Evolutionary conservation across 2,329 filamentous ascomycete species (phyloP), one percentile per base, ranked within the genome.

Genomic region (Eutypa lata): DNA sequence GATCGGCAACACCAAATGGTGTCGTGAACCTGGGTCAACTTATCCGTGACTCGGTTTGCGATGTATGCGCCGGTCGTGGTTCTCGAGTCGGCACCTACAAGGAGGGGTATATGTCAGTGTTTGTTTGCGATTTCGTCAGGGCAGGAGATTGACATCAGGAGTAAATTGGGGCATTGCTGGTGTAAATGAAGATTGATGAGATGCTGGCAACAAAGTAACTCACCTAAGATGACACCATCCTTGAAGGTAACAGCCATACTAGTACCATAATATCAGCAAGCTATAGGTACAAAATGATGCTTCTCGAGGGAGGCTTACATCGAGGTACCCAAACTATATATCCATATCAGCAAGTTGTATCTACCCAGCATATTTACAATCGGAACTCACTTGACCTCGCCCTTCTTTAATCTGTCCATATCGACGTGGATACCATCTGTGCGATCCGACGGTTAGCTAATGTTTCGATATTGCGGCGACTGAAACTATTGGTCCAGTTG

Each of bases 181-280:
- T 35, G 31, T 8, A 35, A 14, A 14, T 35, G 31, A 64, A 56
- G 13, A 24, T 45, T 16, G 2, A 2, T 11, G 11, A 37, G 14
- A 14, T 31, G 10, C 6, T 31, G n/a, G n/a, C n/a, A n/a, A n/a
- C n/a, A n/a, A n/a, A n/a, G n/a, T 28, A 26, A 65, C 80, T 48
- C 73, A 87, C 84, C 89, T 42, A 99, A 82, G 75, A 99, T 97
- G 54, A 99, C 94, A 57, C 94, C 94, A 67, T 96, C 92, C 72
- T 94, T 94, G 84, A 99, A 99, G 68, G 95, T 97, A 73, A 97
- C 92, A 57, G 94, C 94, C 94, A 99, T 99, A 72, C 91, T 96
- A 65, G 61, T 45, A 48, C 42, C 53, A 53, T 47, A 58, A 62
- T 53, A 64, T 26, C 48, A 44, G 35, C 7, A 35, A 47, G 48